phyloP scores from a whole-genome alignment of 2,329 filamentous ascomycete species.

The Aspergillus pseudotamarii region DNA sequence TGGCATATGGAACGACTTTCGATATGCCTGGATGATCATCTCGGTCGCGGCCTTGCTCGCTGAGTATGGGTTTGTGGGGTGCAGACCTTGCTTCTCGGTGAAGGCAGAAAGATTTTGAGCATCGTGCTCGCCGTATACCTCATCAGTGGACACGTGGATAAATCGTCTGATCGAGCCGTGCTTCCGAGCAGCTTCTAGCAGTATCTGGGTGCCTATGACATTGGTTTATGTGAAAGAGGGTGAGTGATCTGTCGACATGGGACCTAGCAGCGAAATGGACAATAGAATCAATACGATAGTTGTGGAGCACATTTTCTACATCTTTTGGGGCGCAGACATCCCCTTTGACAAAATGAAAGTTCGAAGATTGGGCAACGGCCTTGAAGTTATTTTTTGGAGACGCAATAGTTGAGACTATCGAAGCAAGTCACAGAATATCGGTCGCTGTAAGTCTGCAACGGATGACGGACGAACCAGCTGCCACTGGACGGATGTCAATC shows the following conservation, averaged over 20 bases:
- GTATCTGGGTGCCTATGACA: slow-evolving; percentile 80
- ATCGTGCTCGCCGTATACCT: slow-evolving; percentile 80
- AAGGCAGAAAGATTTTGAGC: neutral
- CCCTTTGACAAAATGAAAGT: slow-evolving; percentile 79
- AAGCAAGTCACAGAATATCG: slow-evolving; percentile 77
- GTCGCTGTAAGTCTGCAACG: too few relatives aligned
- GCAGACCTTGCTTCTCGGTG: slow-evolving; percentile 69
- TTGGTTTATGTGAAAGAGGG: slow-evolving; percentile 78
- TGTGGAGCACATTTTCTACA: slow-evolving; percentile 71
- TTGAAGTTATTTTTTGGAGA: slow-evolving; percentile 79
- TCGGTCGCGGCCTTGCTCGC: slow-evolving; percentile 80
- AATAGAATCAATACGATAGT: slow-evolving; percentile 74
- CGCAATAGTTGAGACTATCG: slow-evolving; percentile 83
- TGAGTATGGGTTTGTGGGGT: slow-evolving; percentile 82
- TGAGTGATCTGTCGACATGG: slow-evolving; percentile 80
- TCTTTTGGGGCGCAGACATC: slow-evolving; percentile 73
- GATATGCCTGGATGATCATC: slow-evolving; percentile 83
- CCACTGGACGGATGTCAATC: too few relatives aligned
- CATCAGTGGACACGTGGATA: slow-evolving; percentile 81
- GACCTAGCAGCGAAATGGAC: slow-evolving; percentile 84
- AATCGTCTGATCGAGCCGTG: slow-evolving; percentile 68
- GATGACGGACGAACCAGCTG: too few relatives aligned
- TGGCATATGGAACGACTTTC: slow-evolving; percentile 79
- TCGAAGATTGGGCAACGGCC: slow-evolving; percentile 65
- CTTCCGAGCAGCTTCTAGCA: slow-evolving; percentile 75